Evolutionary conservation across 495 filamentous ascomycete species (phyloP).

Genomic region (Lophiostoma macrostomum): DNA sequence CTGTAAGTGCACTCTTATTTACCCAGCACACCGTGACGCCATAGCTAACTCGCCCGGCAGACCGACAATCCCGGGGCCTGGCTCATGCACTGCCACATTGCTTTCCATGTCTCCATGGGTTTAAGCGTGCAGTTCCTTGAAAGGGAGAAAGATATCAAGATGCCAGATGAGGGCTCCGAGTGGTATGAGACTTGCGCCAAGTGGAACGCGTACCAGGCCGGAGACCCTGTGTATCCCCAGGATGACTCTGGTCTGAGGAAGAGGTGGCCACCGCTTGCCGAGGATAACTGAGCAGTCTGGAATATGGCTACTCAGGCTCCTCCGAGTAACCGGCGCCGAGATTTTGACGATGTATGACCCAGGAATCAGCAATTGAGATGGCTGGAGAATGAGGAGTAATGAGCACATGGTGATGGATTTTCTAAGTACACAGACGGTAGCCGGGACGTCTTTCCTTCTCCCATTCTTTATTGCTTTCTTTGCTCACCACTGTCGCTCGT

Average conservation of each 20-base stretch:
- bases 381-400: too few relatives aligned
- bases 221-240: constrained; percentile 23
- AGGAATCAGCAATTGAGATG: too few relatives aligned
- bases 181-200: constrained; percentile 29
- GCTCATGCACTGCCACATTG: constrained; percentile 40
- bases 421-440: too few relatives aligned
- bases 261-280: constrained; percentile 21
- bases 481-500: too few relatives aligned
- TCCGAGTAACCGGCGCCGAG: background rate
- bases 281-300: background rate
- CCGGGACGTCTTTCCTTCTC: too few relatives aligned
- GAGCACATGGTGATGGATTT: too few relatives aligned
- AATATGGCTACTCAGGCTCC: too few relatives aligned
- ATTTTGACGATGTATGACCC: too few relatives aligned
- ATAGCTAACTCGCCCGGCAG: background rate
- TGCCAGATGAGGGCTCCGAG: constrained; percentile 7
- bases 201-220: constrained; percentile 21
- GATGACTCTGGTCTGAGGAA: constrained; percentile 31
- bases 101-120: constrained; percentile 37
- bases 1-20: background rate
- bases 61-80: constrained; percentile 35
- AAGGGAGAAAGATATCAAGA: constrained; percentile 18
- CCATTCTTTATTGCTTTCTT: too few relatives aligned
- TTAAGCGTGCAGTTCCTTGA: constrained; percentile 38
- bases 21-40: background rate